Evolutionary conservation across 257 asterid species (phyloP).

Genomic region (Fraxinus excelsior): DNA sequence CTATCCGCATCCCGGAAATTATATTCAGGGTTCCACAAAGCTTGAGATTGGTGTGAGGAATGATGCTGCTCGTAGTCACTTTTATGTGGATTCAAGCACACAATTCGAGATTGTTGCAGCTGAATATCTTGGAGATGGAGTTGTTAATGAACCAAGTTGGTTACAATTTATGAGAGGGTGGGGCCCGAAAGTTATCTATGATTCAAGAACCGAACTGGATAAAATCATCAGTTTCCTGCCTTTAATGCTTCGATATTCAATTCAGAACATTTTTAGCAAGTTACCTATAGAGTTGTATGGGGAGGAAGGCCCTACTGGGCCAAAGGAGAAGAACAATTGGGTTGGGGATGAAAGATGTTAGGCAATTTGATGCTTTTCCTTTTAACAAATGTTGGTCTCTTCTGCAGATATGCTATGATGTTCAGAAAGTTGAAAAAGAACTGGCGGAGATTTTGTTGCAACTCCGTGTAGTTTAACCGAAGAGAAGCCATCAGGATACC

Average conservation of each 20-base stretch:
- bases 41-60: conserved; percentile 88
- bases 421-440: neutral
- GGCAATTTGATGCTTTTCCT: neutral
- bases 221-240: conserved; percentile 60
- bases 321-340: conserved; percentile 99
- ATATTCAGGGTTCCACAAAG: conserved; percentile 79
- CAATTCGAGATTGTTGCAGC: conserved; percentile 79
- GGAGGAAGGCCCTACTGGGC: conserved; percentile 95
- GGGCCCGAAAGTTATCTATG: conserved; percentile 81
- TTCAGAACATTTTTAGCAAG: conserved; percentile 48
- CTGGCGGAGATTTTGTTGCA: neutral
- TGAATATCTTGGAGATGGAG: conserved; percentile 74
- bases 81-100: conserved; percentile 64
- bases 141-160: conserved; percentile 71
- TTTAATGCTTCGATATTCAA: conserved; percentile 39
- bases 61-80: conserved; percentile 59
- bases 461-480: conserved; percentile 1
- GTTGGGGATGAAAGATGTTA: conserved; percentile 88
- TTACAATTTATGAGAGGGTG: conserved; percentile 82
- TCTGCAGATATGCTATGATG: neutral
- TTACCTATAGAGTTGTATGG: conserved; percentile 77
- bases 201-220: conserved; percentile 66
- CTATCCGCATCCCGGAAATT: conserved; percentile 80
- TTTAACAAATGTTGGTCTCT: neutral
- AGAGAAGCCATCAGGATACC: neutral